Base-by-base conservation (phyloP, 2,329 filamentous ascomycete species). In the Fusarium ambrosium region DNA sequence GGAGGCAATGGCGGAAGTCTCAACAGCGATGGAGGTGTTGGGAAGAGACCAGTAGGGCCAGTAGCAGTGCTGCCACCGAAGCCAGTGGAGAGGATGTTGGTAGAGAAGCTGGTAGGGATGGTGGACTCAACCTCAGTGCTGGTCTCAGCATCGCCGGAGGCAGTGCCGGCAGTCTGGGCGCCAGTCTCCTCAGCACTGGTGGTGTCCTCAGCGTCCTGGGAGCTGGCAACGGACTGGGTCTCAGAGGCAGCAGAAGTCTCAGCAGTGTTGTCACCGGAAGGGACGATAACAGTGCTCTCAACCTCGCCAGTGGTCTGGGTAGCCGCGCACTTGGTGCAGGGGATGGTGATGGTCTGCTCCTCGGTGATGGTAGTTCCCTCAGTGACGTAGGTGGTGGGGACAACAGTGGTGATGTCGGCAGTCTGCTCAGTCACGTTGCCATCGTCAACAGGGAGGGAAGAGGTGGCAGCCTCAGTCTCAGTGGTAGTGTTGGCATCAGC, bases 361-460 rank as follows among this genome's bases (percentile, higher is more conserved):
- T 73, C 72, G 10, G 59, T 71, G 59, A 76, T 68, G 22, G 75
- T 77, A n/a, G 72, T 73, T 27, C 75, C 75, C 8, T 75, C 72
- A 3, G 64, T 69, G 37, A 76, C 48, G 39, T 69, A 75, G 11
- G 75, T 72, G 6, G 74, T 75, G 55, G 74, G 74, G 10, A 76
- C 37, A 22, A 76, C 74, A 3, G 74, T 76, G 20, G 62, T 58
- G 16, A 59, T 24, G 60, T 71, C 66, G 60, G 72, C 45, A 2
- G 74, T 71, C 69, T 74, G 58, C 34, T 73, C 72, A 13, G 63
- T 62, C 14, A 71, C 48, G 5, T 2, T 59, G 27, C 56, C 56
- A 14, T 37, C 34, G 8, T 59, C 56, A 2, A 14, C 16, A 16
- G 55, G 20, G 9, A 22, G 20, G 37, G 36, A 36, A 41, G 56